A percentile compares a stretch with the other conserved stretches of the same genome.
phyloP scores from a whole-genome alignment of 2,329 filamentous ascomycete species.

The Phialemoniopsis sp. region DNA sequence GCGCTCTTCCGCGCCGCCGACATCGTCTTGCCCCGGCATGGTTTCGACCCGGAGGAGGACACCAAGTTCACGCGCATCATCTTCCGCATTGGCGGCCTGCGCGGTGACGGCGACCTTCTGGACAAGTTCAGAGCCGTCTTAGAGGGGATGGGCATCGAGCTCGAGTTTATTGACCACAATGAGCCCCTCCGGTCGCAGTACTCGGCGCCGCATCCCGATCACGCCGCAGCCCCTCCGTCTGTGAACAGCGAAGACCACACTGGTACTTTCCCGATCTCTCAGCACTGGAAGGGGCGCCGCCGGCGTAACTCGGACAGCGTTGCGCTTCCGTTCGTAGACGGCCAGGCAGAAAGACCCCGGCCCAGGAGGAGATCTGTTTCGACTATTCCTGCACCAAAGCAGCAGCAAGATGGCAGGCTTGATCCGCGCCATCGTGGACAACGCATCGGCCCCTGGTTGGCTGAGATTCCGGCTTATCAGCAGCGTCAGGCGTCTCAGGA shows the following conservation, averaged over 20 bases:
- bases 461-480: conserved; percentile 1
- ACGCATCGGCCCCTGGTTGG: conserved; percentile 9
- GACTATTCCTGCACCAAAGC: not conserved
- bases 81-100: conserved; percentile 70
- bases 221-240: too few relatives aligned
- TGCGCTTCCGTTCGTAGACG: conserved; percentile 4
- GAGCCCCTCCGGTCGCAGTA: not conserved
- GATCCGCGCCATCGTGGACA: too few relatives aligned
- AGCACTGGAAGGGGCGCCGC: conserved; percentile 10
- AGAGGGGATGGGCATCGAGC: conserved; percentile 63
- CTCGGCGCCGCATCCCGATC: too few relatives aligned
- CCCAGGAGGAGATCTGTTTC: conserved; percentile 9
- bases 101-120: conserved; percentile 52
- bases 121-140: conserved; percentile 69
- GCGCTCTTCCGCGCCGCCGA: conserved; percentile 82
- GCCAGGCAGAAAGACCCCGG: not conserved
- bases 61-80: conserved; percentile 73
- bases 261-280: conserved; percentile 7
- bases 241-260: not conserved
- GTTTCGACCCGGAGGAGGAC: conserved; percentile 66
- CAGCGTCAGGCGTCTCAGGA: too few relatives aligned
- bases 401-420: too few relatives aligned
- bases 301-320: conserved; percentile 17
- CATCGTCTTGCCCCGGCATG: conserved; percentile 65
- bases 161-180: conserved; percentile 50